These are phyloP conservation scores for Herpetospermum pedunculosum DNA, from an alignment of 306 rosid species.

Conservation along the genomic window DNA sequence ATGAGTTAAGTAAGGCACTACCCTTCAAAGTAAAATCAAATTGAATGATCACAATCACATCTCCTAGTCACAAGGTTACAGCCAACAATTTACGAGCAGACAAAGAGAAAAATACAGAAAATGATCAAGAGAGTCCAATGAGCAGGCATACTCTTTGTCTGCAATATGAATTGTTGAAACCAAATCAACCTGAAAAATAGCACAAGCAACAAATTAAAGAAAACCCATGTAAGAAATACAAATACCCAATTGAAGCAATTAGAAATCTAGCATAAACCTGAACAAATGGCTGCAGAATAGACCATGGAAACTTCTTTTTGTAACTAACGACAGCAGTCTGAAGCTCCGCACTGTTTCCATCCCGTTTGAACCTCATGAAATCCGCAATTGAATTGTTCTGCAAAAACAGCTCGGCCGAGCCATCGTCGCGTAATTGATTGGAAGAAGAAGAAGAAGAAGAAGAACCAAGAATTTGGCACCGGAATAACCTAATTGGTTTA, in stretches of 20 bases:
- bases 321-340: slow-evolving; percentile 83
- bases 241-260: neutral
- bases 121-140: neutral
- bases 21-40: neutral
- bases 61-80: neutral
- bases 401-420: slow-evolving; percentile 49
- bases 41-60: neutral
- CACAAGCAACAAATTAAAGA: slow-evolving; percentile 7
- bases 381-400: slow-evolving; percentile 64
- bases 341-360: slow-evolving; percentile 46
- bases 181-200: slow-evolving; percentile 73
- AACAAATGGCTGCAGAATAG: slow-evolving; percentile 61
- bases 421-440: slow-evolving; percentile 34
- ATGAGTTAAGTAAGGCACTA: neutral
- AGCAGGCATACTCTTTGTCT: slow-evolving; percentile 66
- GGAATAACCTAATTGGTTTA: slow-evolving; percentile 14
- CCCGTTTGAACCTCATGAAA: slow-evolving; percentile 77
- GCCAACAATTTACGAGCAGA: neutral
- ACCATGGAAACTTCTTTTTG: slow-evolving; percentile 80
- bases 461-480: slow-evolving; percentile 9
- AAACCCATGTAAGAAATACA: neutral
- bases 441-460: slow-evolving; percentile 22
- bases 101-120: neutral
- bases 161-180: slow-evolving; percentile 95
- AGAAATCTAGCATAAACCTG: slow-evolving; percentile 29